Conservation (phyloP, 176 grass and related monocot species). For the Oryza punctata region DNA sequence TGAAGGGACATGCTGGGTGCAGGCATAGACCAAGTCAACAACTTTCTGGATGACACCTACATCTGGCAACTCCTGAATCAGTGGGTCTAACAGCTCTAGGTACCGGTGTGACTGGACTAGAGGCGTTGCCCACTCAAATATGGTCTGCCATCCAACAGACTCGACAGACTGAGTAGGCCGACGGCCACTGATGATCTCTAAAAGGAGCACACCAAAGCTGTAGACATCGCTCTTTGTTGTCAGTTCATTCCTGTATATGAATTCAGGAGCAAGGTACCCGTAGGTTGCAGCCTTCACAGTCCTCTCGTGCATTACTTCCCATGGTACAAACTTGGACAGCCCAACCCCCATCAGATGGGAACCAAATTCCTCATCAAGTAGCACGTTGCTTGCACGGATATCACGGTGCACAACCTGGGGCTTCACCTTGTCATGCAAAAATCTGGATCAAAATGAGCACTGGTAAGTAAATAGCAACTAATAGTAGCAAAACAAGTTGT, state of each 20-base stretch:
- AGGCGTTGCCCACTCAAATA: constrained; percentile 96
- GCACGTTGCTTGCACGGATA: constrained; percentile 89
- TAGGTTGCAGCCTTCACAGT: constrained; percentile 87
- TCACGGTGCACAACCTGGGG: constrained; percentile 97
- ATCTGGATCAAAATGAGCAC: constrained; percentile 53
- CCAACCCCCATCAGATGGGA: constrained; percentile 97
- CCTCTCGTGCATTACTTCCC: constrained; percentile 98
- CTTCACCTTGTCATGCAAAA: constrained; percentile 98
- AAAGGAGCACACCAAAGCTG: constrained; percentile 91
- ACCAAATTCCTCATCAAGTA: constrained; percentile 91
- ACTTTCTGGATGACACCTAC: constrained; percentile 84
- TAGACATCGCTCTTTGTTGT: constrained; percentile 98
- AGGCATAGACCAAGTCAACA: constrained; percentile 83
- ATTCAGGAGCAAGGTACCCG: constrained; percentile 94
- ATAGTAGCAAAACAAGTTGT: not conserved
- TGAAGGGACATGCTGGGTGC: constrained; percentile 94
- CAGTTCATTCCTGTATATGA: constrained; percentile 92
- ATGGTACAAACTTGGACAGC: constrained; percentile 91
- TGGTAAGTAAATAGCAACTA: constrained; percentile 13
- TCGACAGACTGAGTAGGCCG: constrained; percentile 78
- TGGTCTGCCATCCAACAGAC: constrained; percentile 87
- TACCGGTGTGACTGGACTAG: constrained; percentile 86
- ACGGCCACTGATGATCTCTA: constrained; percentile 89
- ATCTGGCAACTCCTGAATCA: constrained; percentile 77
- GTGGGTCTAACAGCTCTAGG: constrained; percentile 86